A percentile compares a stretch with the other conserved stretches of the same genome.
These are phyloP conservation scores for Termitomyces sp. DNA, from an alignment of 768 basidiomycete species.

Conservation along the genomic window DNA sequence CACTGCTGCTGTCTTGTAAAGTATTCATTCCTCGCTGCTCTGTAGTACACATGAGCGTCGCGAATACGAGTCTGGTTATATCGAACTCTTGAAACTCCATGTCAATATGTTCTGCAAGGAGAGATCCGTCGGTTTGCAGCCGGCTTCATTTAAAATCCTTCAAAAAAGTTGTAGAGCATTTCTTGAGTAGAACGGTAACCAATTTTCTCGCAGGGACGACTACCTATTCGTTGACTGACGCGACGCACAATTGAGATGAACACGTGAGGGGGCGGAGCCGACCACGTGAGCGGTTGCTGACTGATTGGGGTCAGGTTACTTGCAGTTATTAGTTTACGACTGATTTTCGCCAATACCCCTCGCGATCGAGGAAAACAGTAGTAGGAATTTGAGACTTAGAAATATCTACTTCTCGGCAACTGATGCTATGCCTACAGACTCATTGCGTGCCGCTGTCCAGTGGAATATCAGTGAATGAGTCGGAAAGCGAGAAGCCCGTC, in stretches of 20 bases:
- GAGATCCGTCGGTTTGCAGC: not conserved
- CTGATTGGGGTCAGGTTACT: not conserved
- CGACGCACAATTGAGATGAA: not conserved
- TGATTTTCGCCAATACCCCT: not conserved
- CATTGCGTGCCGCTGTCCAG: not conserved
- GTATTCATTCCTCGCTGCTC: too few species aligned
- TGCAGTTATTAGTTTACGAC: not conserved
- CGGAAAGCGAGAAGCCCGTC: constrained; percentile 21
- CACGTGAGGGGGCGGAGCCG: not conserved
- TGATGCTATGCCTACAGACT: not conserved
- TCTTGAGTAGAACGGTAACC: too few species aligned
- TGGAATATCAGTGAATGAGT: constrained; percentile 5
- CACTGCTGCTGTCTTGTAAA: too few species aligned
- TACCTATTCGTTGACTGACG: not conserved
- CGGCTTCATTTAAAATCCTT: not conserved
- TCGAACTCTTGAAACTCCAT: not conserved
- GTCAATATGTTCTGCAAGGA: not conserved
- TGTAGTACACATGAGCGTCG: not conserved
- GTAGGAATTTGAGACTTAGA: not conserved
- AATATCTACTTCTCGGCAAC: not conserved
- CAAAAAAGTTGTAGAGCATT: not conserved
- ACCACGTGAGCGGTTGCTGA: not conserved
- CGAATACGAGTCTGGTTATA: not conserved
- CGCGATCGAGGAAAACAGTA: not conserved
- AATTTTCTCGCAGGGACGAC: too few species aligned